A percentile compares a stretch with the other conserved stretches of the same genome.
These are phyloP conservation scores for Penicillium samsonianum DNA, from an alignment of 495 filamentous ascomycete genomes.

Conservation along the genomic window DNA sequence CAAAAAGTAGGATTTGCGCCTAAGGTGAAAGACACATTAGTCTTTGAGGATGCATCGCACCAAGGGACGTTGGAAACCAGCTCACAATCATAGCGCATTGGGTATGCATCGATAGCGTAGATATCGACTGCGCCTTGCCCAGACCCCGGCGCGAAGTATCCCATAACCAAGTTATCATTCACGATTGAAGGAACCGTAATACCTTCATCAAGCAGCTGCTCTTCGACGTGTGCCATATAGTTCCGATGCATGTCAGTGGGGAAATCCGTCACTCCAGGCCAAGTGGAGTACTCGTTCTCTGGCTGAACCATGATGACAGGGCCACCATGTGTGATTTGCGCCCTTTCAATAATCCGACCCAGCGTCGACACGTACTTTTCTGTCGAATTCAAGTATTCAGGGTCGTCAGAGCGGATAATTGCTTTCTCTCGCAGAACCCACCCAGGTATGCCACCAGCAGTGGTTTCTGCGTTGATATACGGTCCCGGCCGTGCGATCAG, in stretches of 20 bases:
- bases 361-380: conserved; percentile 45
- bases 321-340: conserved; percentile 71
- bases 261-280: conserved; percentile 36
- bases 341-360: conserved; percentile 59
- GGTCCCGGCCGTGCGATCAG: conserved; percentile 66
- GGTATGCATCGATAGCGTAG: conserved; percentile 70
- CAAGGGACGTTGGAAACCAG: background rate
- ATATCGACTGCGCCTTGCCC: conserved; percentile 64
- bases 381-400: conserved; percentile 61
- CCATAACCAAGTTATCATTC: conserved; percentile 60
- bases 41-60: background rate
- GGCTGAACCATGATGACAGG: conserved; percentile 71
- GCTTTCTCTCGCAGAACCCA: conserved; percentile 59
- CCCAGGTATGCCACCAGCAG: conserved; percentile 59
- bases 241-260: conserved; percentile 44
- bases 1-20: conserved; percentile 45
- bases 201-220: conserved; percentile 60
- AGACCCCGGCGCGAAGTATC: conserved; percentile 60
- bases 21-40: conserved; percentile 2
- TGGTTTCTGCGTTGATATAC: conserved; percentile 65
- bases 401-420: conserved; percentile 54
- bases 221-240: conserved; percentile 64
- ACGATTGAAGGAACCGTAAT: conserved; percentile 68
- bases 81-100: conserved; percentile 57
- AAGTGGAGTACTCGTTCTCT: conserved; percentile 63